A percentile compares a stretch with the other conserved stretches of the same genome.
phyloP scores from a whole-genome alignment of 257 asterid genomes.

The Solanum sejunctum region DNA sequence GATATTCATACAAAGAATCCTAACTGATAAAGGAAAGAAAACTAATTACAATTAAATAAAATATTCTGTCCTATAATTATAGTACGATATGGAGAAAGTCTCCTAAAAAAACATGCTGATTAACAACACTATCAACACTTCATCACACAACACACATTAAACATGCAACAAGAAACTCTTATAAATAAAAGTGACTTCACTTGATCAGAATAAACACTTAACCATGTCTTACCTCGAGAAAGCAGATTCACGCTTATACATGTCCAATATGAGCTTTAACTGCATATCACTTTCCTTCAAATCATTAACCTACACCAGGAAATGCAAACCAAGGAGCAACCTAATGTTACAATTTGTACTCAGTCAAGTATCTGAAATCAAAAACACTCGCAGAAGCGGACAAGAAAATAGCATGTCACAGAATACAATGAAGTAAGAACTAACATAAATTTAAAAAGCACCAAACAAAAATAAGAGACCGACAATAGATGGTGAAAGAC shows the following conservation, averaged over 20 bases:
- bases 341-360: not conserved
- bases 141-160: not conserved
- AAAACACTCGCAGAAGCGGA: not conserved
- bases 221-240: conserved; percentile 56
- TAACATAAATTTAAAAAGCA: not conserved
- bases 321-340: conserved; percentile 1
- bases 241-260: conserved; percentile 51
- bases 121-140: not conserved
- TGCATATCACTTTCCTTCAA: conserved; percentile 50
- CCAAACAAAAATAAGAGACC: not conserved
- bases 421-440: not conserved
- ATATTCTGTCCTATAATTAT: not conserved
- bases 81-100: not conserved
- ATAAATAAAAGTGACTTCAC: not conserved
- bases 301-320: conserved; percentile 55
- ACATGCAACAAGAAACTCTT: not conserved
- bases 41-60: not conserved
- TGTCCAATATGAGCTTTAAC: conserved; percentile 60
- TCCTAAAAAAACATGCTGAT: not conserved
- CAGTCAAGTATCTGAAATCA: not conserved
- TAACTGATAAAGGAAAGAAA: not conserved
- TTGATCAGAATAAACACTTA: not conserved
- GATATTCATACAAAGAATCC: not conserved
- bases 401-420: not conserved
- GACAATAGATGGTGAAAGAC: not conserved